phyloP scores from a whole-genome alignment of 2,329 filamentous ascomycete species.

The Erysiphe neolycopersici region DNA sequence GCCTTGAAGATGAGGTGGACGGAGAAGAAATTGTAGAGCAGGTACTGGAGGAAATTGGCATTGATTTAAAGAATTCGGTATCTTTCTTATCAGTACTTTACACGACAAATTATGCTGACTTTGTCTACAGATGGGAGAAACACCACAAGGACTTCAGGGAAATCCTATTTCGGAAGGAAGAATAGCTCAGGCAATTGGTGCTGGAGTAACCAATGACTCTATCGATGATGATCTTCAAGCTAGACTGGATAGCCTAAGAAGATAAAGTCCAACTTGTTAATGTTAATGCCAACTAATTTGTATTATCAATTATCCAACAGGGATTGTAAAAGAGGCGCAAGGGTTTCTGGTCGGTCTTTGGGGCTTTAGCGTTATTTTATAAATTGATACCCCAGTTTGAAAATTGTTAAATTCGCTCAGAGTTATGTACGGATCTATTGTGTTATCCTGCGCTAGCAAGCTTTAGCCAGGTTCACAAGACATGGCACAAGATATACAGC shows the following conservation, averaged over 20 bases:
- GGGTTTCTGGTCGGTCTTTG: too few relatives aligned
- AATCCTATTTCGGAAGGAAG: slow-evolving; percentile 44
- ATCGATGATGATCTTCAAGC: slow-evolving; percentile 83
- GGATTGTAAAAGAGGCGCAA: too few relatives aligned
- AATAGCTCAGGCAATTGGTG: slow-evolving; percentile 68
- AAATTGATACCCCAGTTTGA: too few relatives aligned
- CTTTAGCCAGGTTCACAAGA: too few relatives aligned
- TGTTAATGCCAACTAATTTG: too few relatives aligned
- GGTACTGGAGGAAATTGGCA: slow-evolving; percentile 85
- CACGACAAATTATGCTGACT: slow-evolving; percentile 2
- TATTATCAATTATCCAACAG: too few relatives aligned
- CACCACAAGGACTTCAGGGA: slow-evolving; percentile 59
- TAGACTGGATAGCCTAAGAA: slow-evolving; percentile 52
- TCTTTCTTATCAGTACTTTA: slow-evolving; percentile 15
- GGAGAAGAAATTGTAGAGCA: slow-evolving; percentile 93
- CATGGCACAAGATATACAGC: too few relatives aligned
- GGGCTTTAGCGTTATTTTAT: too few relatives aligned
- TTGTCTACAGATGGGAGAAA: slow-evolving; percentile 52
- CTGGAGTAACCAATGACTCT: slow-evolving; percentile 26
- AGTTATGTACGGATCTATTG: too few relatives aligned
- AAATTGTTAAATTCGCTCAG: too few relatives aligned
- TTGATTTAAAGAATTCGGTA: slow-evolving; percentile 76
- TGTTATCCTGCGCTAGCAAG: too few relatives aligned
- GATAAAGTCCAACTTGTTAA: slow-evolving; percentile 4
- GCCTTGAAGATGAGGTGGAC: slow-evolving; percentile 72